Evolutionary conservation across 805 yeast species (phyloP).

Genomic region (Scheffersomyces stipitis): DNA sequence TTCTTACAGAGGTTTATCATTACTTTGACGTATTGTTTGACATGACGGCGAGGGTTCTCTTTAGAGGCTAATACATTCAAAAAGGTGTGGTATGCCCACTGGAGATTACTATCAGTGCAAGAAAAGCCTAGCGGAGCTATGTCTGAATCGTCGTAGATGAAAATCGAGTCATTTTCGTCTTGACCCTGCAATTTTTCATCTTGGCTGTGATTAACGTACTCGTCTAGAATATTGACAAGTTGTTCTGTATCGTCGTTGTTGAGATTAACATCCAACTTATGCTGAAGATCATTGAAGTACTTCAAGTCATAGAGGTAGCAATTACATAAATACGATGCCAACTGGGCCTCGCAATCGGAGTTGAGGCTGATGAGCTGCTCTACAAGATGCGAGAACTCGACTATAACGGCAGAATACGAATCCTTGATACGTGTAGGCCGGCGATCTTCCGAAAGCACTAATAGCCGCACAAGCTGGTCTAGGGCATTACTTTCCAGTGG

Average conservation of each 20-base stretch:
- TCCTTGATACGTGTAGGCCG: conserved; percentile 15
- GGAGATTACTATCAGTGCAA: conserved; percentile 17
- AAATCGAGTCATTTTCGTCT: conserved; percentile 17
- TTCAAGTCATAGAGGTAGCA: conserved; percentile 19
- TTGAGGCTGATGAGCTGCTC: conserved; percentile 16
- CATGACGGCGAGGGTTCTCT: conserved; percentile 8
- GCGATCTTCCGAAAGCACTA: conserved; percentile 5
- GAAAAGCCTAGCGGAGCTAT: conserved; percentile 13
- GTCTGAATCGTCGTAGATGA: conserved; percentile 15
- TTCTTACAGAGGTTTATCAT: conserved; percentile 22
- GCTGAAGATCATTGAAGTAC: conserved; percentile 15
- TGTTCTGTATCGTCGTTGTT: conserved; percentile 20
- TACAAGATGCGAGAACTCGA: conserved; percentile 14
- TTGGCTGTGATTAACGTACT: conserved; percentile 10
- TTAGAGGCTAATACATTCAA: conserved; percentile 21
- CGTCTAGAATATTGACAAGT: conserved; percentile 19
- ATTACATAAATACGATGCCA: conserved; percentile 14
- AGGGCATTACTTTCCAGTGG: conserved; percentile 1
- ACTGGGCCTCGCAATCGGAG: conserved; percentile 13
- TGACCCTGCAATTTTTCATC: conserved; percentile 1
- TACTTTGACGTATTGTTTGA: conserved; percentile 15
- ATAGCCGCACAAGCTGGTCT: conserved; percentile 2
- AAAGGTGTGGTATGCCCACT: conserved; percentile 19
- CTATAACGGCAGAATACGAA: conserved; percentile 14
- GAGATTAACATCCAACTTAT: conserved; percentile 14